Evolutionary conservation across 2,329 filamentous ascomycete genomes (phyloP).

Genomic region (Pseudofabraea citricarpa): DNA sequence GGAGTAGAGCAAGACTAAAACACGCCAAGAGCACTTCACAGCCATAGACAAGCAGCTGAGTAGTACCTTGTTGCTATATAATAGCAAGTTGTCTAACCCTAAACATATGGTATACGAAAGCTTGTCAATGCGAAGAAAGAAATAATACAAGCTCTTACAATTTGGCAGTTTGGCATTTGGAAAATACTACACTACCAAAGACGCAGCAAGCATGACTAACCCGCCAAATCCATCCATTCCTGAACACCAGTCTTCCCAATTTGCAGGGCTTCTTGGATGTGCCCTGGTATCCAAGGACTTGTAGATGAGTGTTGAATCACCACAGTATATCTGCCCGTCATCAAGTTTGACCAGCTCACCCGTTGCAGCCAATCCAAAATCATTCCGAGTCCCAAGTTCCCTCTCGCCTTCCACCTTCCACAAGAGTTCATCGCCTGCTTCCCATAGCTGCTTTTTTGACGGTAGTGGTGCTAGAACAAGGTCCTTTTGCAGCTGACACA

Average conservation of each 20-base stretch:
- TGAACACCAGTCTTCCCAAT: slow-evolving; percentile 40
- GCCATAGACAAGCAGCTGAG: no score
- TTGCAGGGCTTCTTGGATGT: slow-evolving; percentile 16
- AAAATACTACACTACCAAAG: slow-evolving; percentile 15
- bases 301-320: slow-evolving; percentile 16
- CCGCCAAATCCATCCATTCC: slow-evolving; percentile 40
- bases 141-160: not conserved
- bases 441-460: slow-evolving; percentile 37
- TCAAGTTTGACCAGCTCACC: slow-evolving; percentile 30
- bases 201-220: slow-evolving; percentile 41
- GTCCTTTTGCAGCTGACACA: slow-evolving; percentile 30
- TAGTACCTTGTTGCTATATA: no score
- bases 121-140: not conserved
- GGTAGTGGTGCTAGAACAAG: slow-evolving; percentile 38
- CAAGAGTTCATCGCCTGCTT: slow-evolving; percentile 29
- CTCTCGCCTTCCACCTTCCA: slow-evolving; percentile 31
- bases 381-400: slow-evolving; percentile 15
- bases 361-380: slow-evolving; percentile 27
- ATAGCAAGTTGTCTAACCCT: not conserved
- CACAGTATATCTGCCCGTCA: slow-evolving; percentile 19
- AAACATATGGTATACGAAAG: not conserved
- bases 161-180: not conserved
- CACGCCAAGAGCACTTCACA: no score
- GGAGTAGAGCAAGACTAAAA: no score
- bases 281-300: slow-evolving; percentile 9